These are phyloP conservation scores for Circinella minor DNA, from an alignment of 371 early-diverging fungal species.

Conservation along the genomic window DNA sequence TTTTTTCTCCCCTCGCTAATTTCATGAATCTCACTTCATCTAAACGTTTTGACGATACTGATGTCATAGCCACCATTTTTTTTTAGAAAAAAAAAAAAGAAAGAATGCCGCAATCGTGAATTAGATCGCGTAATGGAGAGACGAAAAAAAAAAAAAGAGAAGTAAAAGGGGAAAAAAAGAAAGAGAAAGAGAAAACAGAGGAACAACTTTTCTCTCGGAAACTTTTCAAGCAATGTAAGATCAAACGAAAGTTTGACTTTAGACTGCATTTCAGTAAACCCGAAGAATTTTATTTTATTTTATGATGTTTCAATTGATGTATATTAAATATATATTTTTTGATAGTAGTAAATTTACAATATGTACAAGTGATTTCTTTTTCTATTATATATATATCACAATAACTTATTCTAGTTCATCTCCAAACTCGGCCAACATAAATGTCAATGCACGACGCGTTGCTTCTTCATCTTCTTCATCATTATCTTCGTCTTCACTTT, in stretches of 20 bases:
- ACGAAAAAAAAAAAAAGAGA: conserved; percentile 9
- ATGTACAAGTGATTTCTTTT: background rate
- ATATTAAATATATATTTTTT: no score
- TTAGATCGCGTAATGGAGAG: conserved; percentile 10
- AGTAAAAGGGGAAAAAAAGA: conserved; percentile 8
- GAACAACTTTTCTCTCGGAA: background rate
- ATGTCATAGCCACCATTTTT: background rate
- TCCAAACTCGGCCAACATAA: conserved; percentile 17
- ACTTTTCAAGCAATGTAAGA: conserved; percentile 9
- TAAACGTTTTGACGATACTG: background rate
- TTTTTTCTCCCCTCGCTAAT: background rate
- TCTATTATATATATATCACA: background rate
- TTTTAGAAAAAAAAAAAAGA: no score
- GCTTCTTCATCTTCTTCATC: conserved; percentile 15
- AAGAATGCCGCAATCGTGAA: conserved; percentile 9
- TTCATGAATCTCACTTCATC: conserved; percentile 8
- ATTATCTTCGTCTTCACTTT: conserved; percentile 1
- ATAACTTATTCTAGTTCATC: conserved; percentile 7
- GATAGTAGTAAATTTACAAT: no score
- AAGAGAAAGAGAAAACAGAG: background rate
- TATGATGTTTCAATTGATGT: background rate
- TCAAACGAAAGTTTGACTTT: conserved; percentile 11
- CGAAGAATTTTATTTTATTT: conserved; percentile 1
- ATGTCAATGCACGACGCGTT: conserved; percentile 18
- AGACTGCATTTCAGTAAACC: conserved; percentile 4